phyloP scores from a whole-genome alignment of 1,139 yeast species.

The Magnusiomyces clavatus region DNA sequence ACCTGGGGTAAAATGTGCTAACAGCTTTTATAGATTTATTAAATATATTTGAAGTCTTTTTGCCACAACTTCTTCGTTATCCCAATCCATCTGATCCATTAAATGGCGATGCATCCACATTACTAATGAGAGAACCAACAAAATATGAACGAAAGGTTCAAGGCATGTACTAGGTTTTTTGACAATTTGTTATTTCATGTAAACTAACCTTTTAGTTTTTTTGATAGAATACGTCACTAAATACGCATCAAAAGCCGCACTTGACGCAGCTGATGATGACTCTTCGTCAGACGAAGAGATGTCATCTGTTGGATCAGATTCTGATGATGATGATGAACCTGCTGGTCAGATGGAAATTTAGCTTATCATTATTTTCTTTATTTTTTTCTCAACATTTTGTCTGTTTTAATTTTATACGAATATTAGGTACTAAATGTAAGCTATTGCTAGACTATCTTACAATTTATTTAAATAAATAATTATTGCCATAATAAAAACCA shows the following conservation, averaged over 20 bases:
- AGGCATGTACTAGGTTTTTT: slow-evolving; percentile 18
- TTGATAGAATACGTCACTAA: slow-evolving; percentile 50
- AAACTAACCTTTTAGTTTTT: not conserved
- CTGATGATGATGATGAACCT: slow-evolving; percentile 42
- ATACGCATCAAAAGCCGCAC: slow-evolving; percentile 52
- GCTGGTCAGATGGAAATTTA: slow-evolving; percentile 37
- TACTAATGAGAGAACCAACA: slow-evolving; percentile 64
- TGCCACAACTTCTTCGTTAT: slow-evolving; percentile 85
- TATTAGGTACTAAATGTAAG: too few relatives aligned
- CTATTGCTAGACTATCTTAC: not conserved
- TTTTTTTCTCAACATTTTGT: too few relatives aligned
- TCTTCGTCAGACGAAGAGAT: slow-evolving; percentile 34
- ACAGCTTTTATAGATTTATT: slow-evolving; percentile 36
- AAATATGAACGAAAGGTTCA: slow-evolving; percentile 64
- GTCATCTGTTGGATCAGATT: slow-evolving; percentile 39
- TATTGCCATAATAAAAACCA: not conserved
- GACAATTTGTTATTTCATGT: not conserved
- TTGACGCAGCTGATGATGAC: slow-evolving; percentile 34
- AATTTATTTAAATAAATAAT: not conserved
- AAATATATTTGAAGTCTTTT: slow-evolving; percentile 85
- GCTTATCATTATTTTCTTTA: not conserved
- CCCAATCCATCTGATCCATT: slow-evolving; percentile 95
- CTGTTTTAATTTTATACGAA: too few relatives aligned
- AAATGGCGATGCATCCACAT: slow-evolving; percentile 82
- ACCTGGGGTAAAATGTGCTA: not conserved